These are phyloP conservation scores for Bipolaris cookei DNA, from an alignment of 2,329 filamentous ascomycete species.

Conservation along the genomic window DNA sequence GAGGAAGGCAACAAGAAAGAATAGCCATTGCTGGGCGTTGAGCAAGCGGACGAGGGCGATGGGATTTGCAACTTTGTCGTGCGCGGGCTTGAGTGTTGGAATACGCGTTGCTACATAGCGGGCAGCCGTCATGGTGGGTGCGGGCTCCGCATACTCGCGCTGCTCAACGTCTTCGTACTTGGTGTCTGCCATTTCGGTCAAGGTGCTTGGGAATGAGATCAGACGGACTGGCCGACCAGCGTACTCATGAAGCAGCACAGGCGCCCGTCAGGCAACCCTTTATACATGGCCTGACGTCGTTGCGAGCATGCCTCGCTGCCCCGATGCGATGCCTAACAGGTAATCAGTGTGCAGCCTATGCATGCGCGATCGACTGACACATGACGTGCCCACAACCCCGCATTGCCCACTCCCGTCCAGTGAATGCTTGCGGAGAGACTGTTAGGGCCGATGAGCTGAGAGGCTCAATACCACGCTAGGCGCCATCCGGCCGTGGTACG, in stretches of 20 bases:
- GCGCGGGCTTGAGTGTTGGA: conserved; percentile 62
- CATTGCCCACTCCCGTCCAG: conserved; percentile 7
- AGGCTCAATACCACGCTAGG: not conserved
- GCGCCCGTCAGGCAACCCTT: conserved; percentile 1
- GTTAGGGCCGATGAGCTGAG: too few relatives aligned
- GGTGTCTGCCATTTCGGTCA: conserved; percentile 28
- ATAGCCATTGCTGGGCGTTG: conserved; percentile 64
- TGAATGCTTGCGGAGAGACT: not conserved
- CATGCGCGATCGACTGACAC: conserved; percentile 5
- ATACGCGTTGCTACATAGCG: conserved; percentile 62
- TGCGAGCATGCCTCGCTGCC: conserved; percentile 3
- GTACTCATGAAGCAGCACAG: not conserved
- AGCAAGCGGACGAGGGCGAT: conserved; percentile 59
- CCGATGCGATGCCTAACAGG: conserved; percentile 9
- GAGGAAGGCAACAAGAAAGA: conserved; percentile 58
- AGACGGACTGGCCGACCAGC: not conserved
- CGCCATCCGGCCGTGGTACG: conserved; percentile 2
- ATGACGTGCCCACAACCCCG: conserved; percentile 26
- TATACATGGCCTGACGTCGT: not conserved
- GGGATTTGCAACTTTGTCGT: conserved; percentile 61
- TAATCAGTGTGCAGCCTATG: not conserved
- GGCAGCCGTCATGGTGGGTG: conserved; percentile 38
- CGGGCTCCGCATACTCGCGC: conserved; percentile 21
- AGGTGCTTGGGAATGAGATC: not conserved
- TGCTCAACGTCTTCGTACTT: conserved; percentile 24